Base-by-base conservation (phyloP, 306 rosid genomes). In the Vachellia pachyceras region DNA sequence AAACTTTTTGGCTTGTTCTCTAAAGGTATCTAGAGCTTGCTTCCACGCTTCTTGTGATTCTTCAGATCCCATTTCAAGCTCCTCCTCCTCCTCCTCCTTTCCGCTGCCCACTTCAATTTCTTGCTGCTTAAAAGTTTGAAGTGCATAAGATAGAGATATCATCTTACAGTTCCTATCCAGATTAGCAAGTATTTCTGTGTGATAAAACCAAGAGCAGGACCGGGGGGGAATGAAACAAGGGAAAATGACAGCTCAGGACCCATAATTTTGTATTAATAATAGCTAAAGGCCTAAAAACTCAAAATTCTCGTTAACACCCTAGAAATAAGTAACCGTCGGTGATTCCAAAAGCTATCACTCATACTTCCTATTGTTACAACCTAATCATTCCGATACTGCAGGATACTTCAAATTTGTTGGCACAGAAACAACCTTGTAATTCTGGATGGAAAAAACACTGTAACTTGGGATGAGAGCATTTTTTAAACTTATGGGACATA, bases 1-100 rank as follows among this genome's bases (percentile, higher is more conserved):
- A 86, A 90, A 42, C 87, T 86, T 96, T 81, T 82, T 69, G 45
- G 99, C 97, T 79, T 93, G 98, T 76, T 92, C 97, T 85, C 81
- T 93, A 84, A 93, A 94, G 45, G 97, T 83, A 41, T 87, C 94
- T 55, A 96, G 71, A 72, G 89, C 84, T 80, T 90, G 87, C 79
- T 87, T 64, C 99, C 97, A 94, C 5, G 96, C 95, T 77, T 94
- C 94, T 83, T 92, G 88, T 49, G 97, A 88, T 46, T 92, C 92
- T 74, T 89, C 90, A 17, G 84, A 69, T 42, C 82, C 89, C 61
- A 74, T 57, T 18, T 86, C 68, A 54, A 73, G 44, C 82, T 81
- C 83, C 29, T n/a, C n/a, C n/a, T n/a, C n/a, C n/a, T n/a, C n/a
- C n/a, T n/a, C n/a, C n/a, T 81, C 87, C 47, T 44, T 82, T 58